Conservation (phyloP, 176 grass and related monocot genomes). For the Aegilops speltoides region DNA sequence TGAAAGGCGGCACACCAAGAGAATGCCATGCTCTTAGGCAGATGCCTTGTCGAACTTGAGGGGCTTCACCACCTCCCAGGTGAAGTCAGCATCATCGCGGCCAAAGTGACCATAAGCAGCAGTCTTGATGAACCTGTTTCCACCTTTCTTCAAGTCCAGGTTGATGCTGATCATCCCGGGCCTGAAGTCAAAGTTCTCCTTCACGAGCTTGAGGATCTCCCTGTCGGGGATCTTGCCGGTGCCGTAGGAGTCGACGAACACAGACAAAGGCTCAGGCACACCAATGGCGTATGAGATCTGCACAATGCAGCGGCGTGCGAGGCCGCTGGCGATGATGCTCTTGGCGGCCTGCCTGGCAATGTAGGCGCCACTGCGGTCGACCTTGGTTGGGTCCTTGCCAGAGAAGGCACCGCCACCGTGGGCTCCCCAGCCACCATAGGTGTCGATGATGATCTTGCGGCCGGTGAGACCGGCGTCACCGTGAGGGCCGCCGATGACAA, state of each 20-base stretch:
- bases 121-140: conserved; percentile 69
- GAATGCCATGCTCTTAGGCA: background rate
- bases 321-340: conserved; percentile 51
- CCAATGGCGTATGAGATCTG: conserved; percentile 66
- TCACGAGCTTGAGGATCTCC: conserved; percentile 58
- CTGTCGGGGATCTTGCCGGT: conserved; percentile 58
- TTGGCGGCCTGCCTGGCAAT: conserved; percentile 59
- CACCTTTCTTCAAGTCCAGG: conserved; percentile 56
- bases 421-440: conserved; percentile 58
- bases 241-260: conserved; percentile 53
- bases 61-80: conserved; percentile 63
- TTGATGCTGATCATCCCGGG: conserved; percentile 33
- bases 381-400: conserved; percentile 69
- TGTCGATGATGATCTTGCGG: conserved; percentile 73
- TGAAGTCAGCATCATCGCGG: conserved; percentile 55
- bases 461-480: conserved; percentile 50
- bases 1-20: background rate
- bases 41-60: conserved; percentile 57
- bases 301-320: conserved; percentile 54
- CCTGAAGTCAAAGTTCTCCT: conserved; percentile 19
- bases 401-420: conserved; percentile 58
- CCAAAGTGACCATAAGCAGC: conserved; percentile 62
- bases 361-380: conserved; percentile 63
- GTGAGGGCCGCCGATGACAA: conserved; percentile 54
- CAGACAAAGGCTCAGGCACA: conserved; percentile 50